Evolutionary conservation across 192 early-diverging fungal genomes (phyloP).

Genomic region (Umbelopsis sp.): DNA sequence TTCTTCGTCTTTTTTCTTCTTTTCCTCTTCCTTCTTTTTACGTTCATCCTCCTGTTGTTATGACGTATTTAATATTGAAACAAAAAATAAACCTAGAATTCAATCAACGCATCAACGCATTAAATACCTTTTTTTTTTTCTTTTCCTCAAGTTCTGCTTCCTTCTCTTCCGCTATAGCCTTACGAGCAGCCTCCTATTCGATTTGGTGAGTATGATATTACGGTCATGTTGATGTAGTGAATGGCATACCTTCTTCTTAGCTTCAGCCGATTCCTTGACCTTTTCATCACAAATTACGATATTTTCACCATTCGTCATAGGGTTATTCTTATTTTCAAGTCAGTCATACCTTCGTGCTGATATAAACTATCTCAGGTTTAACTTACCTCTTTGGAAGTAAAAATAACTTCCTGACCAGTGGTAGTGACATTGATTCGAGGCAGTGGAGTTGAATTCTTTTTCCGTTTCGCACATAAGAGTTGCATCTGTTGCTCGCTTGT

Average conservation of each 20-base stretch:
- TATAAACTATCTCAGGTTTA: too few species aligned
- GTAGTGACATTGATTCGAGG: not conserved
- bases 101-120: too few species aligned
- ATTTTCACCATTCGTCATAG: not conserved
- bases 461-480: constrained; percentile 19
- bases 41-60: constrained; percentile 19
- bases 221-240: not conserved
- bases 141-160: constrained; percentile 12
- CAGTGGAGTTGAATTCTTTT: not conserved
- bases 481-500: not conserved
- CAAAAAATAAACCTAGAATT: too few species aligned
- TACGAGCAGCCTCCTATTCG: not conserved
- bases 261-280: not conserved
- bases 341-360: too few species aligned
- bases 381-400: not conserved
- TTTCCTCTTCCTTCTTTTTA: constrained; percentile 35
- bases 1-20: constrained; percentile 33
- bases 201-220: not conserved
- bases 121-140: too few species aligned
- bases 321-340: not conserved
- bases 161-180: constrained; percentile 30
- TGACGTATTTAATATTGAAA: not conserved
- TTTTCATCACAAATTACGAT: not conserved
- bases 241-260: not conserved
- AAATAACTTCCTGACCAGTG: not conserved